Evolutionary conservation across 1,284 basidiomycete genomes (phyloP).

Genomic region (Sanguinoderma infundibulare): DNA sequence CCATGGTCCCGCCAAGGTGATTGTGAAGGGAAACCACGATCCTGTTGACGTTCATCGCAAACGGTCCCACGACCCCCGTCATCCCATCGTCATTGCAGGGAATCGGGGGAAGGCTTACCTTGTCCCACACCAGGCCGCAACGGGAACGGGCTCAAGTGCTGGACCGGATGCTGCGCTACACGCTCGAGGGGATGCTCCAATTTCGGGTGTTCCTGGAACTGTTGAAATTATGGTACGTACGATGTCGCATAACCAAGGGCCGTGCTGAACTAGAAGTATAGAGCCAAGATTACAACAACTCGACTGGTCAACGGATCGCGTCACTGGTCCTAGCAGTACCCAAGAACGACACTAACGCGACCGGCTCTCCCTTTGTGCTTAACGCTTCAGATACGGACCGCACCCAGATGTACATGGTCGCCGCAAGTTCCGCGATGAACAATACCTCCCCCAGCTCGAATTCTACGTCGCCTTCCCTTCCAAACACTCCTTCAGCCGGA

Average conservation of each 20-base stretch:
- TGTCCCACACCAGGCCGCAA: not conserved
- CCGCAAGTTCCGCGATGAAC: slow-evolving; percentile 23
- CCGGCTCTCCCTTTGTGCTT: slow-evolving; percentile 46
- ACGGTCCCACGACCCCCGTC: no score
- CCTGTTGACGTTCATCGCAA: slow-evolving; percentile 17
- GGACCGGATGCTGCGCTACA: not conserved
- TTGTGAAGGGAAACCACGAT: slow-evolving; percentile 17
- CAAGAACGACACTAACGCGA: not conserved
- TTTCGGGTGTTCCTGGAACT: slow-evolving; percentile 43
- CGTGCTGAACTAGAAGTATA: slow-evolving; percentile 12
- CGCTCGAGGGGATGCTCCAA: slow-evolving; percentile 21
- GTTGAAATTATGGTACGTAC: slow-evolving; percentile 53
- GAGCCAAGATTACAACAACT: slow-evolving; percentile 36
- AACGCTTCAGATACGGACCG: slow-evolving; percentile 57
- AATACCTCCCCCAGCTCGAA: not conserved
- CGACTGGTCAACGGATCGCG: slow-evolving; percentile 43
- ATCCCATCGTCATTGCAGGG: slow-evolving; percentile 20
- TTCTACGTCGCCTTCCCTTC: not conserved
- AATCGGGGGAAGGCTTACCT: slow-evolving; percentile 7
- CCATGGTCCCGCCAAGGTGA: slow-evolving; percentile 7
- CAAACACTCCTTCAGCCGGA: not conserved
- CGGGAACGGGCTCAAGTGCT: not conserved
- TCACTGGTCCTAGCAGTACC: slow-evolving; percentile 44
- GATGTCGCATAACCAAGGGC: not conserved
- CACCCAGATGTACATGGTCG: slow-evolving; percentile 56